Base-by-base conservation (phyloP, 1,139 yeast species). In the Ogataea hybrid region DNA sequence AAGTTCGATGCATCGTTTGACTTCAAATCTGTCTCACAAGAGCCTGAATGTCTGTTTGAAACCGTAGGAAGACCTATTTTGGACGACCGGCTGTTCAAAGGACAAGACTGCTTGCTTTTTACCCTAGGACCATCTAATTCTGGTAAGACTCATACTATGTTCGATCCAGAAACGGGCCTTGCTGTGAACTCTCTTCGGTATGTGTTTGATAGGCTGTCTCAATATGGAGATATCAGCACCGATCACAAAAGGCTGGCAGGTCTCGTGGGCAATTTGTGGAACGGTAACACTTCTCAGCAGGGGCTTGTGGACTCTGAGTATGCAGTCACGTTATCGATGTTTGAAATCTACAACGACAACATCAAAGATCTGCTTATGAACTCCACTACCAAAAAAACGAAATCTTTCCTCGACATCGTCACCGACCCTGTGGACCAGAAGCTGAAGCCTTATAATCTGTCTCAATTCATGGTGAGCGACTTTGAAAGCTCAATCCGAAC, bases 71-170 rank as follows among this genome's bases (percentile, higher is more conserved):
- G 32, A 25, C 55, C 57, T 4, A 45, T 57, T 25, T 44, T 59
- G 29, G 55, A 57, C 28, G 42, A 47, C 2, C 44, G 50, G 8
- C 42, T 59, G 10, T 41, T 57, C 11, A 57, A 56, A 6, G 67
- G 65, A 7, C 59, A 61, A 11, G 79, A 74, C 49, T 63, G 70
- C 17, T 56, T 70, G 10, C 51, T 74, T 21, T 69, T 75, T 49
- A 66, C 77, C 0, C 53, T 75, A 52, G 81, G 80, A 0, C 74
- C 80, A 20, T 69, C 78, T 0, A 74, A 73, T 27, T 67, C 75
- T 10, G 79, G 79, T 5, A 74, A 75, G 42, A 58, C 65, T 8
- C 61, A 57, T 41, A 53, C 70, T 1, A 45, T 68, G 6, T 61
- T 65, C 44, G 42, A 51, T 2, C 48, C 49, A 29, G 53, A 35